Conservation (phyloP, 306 rosid genomes). For the Hippophae tibetana region DNA sequence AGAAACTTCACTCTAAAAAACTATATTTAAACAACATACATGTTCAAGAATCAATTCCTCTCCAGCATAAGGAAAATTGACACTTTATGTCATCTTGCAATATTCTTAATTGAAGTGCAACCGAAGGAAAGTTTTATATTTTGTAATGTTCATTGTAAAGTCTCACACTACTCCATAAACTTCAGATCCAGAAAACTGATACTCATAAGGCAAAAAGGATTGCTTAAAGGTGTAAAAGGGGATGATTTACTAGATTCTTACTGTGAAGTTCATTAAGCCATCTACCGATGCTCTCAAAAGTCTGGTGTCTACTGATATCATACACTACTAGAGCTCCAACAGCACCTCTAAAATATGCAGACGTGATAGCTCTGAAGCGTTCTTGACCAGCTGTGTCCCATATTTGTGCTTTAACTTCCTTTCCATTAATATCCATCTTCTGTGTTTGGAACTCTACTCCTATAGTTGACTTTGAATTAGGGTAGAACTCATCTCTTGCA, state of each 20-base stretch:
- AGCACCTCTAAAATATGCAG: conserved; percentile 87
- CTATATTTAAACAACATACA: too few species aligned
- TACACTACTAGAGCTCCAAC: conserved; percentile 87
- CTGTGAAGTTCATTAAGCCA: conserved; percentile 90
- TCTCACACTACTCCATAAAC: too few species aligned
- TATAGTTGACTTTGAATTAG: conserved; percentile 84
- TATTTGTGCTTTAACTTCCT: conserved; percentile 85
- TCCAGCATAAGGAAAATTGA: too few species aligned
- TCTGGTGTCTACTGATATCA: conserved; percentile 76
- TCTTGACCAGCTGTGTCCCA: conserved; percentile 97
- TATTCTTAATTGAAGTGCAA: too few species aligned
- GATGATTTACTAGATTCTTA: conserved; percentile 27
- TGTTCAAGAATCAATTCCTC: too few species aligned
- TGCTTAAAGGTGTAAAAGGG: neutral
- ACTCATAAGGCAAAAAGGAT: too few species aligned
- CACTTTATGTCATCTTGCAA: too few species aligned
- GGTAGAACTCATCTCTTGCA: conserved; percentile 88
- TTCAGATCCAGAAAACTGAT: too few species aligned
- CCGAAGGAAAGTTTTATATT: too few species aligned
- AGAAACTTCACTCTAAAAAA: too few species aligned
- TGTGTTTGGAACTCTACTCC: conserved; percentile 95
- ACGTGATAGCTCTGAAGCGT: conserved; percentile 87
- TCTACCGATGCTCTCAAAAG: conserved; percentile 75
- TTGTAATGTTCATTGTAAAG: too few species aligned
- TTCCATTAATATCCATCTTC: conserved; percentile 68